Evolutionary conservation across 2,329 filamentous ascomycete genomes (phyloP).

Genomic region (Fusarium anguioides): DNA sequence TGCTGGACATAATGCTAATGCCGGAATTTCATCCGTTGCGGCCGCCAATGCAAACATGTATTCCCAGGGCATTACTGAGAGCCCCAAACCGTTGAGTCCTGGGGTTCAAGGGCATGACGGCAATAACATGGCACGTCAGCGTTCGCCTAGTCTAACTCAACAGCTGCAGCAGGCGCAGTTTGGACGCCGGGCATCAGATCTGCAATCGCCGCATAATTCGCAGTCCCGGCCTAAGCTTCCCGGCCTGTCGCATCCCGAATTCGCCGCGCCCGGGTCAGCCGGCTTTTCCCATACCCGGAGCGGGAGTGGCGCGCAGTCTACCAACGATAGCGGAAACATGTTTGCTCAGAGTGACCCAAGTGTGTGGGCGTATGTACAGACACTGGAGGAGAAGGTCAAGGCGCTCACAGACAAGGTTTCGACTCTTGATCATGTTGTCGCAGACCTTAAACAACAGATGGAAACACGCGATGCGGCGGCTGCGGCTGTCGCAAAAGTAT

Average conservation of each 20-base stretch:
- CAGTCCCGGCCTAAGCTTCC: slow-evolving; percentile 55
- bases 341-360: slow-evolving; percentile 71
- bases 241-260: slow-evolving; percentile 52
- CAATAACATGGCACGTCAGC: slow-evolving; percentile 63
- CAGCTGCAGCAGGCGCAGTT: slow-evolving; percentile 72
- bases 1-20: slow-evolving; percentile 59
- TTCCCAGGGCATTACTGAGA: slow-evolving; percentile 83
- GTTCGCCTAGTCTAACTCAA: slow-evolving; percentile 73
- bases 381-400: slow-evolving; percentile 68
- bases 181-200: slow-evolving; percentile 66
- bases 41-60: slow-evolving; percentile 70
- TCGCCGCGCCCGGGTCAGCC: slow-evolving; percentile 47
- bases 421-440: slow-evolving; percentile 50
- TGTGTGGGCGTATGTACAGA: slow-evolving; percentile 78
- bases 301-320: slow-evolving; percentile 64
- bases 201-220: slow-evolving; percentile 64
- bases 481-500: slow-evolving; percentile 38
- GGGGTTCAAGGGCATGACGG: slow-evolving; percentile 65
- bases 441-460: slow-evolving; percentile 50
- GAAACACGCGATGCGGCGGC: slow-evolving; percentile 47
- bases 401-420: slow-evolving; percentile 50
- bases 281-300: slow-evolving; percentile 49
- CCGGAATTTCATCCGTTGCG: slow-evolving; percentile 61
- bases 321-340: slow-evolving; percentile 73
- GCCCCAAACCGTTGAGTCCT: slow-evolving; percentile 85